Evolutionary conservation across 768 basidiomycete species (phyloP), one percentile per base, ranked within the genome.

Genomic region (Phylloporus arenicola): DNA sequence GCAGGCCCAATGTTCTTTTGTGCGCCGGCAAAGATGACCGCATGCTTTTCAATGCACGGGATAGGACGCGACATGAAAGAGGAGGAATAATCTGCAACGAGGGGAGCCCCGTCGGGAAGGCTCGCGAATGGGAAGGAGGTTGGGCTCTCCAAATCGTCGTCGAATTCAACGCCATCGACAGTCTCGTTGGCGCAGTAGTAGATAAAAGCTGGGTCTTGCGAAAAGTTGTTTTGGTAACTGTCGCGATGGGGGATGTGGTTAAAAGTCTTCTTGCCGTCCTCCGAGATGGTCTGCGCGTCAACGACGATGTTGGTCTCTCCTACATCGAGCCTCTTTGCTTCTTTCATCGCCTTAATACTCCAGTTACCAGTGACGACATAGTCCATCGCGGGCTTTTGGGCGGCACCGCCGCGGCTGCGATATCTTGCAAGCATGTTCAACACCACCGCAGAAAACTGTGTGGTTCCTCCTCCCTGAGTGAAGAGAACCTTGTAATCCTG

Each of bases 171-270:
- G 38, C 96, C 96, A 58, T 95, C 86, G 51, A 98, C 88, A 13
- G 96, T 99, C 75, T 99, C 96, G 75, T 99, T 99, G 68, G 96
- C 96, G 78, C 96, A 99, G 73, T 96, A 98, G 73, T 95, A 98
- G 52, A 97, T 84, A 58, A 94, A 78, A 24, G 88, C 94, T 13
- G 95, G 85, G 63, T 84, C 78, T n/a, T 70, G 55, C 8, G 87
- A 86, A 73, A 97, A 92, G 10, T 70, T 64, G 22, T 60, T 45
- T 43, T n/a, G 51, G 78, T 87, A 98, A 47, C 78, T 76, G 47
- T 74, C 70, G 64, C 81, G 82, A 11, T 82, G 72, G 9, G 96
- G 93, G 64, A 98, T 81, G 55, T 79, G 81, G 57, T 92, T 85
- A 68, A 86, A 89, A 0, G 83, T 73, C 63, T 86, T 74, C 64